A percentile compares a stretch with the other conserved stretches of the same genome.
phyloP scores from a whole-genome alignment of 1,139 yeast species.

The Arxiozyma heterogenica region DNA sequence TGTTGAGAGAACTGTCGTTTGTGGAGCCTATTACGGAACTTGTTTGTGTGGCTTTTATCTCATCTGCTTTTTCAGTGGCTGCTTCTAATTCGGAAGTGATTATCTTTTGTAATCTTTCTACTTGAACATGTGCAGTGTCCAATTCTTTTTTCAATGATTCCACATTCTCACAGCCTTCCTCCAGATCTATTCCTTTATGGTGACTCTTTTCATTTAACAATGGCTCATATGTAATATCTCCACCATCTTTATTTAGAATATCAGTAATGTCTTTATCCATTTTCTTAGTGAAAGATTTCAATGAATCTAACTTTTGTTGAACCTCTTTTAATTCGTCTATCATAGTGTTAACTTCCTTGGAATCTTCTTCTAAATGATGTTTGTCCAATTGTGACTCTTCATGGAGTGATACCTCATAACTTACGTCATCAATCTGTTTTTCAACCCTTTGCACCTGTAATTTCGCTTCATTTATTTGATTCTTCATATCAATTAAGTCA shows the following conservation, averaged over 20 bases:
- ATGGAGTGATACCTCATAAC: neutral
- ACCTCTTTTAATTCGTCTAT: slow-evolving; percentile 1
- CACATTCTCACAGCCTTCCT: neutral
- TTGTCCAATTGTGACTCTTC: neutral
- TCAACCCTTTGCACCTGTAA: neutral
- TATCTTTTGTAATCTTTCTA: neutral
- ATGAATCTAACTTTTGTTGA: neutral
- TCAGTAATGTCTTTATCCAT: neutral
- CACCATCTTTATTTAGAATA: neutral
- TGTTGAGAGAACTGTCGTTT: neutral
- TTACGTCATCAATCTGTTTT: neutral
- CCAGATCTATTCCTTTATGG: neutral
- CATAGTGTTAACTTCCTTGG: neutral
- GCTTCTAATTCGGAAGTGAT: neutral
- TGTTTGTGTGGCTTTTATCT: neutral
- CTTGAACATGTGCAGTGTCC: neutral
- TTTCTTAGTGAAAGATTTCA: neutral
- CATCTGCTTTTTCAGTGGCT: neutral
- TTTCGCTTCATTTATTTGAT: neutral
- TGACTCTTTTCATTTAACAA: neutral
- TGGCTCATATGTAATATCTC: neutral
- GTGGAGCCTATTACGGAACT: neutral
- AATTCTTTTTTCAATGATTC: neutral
- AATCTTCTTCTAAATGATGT: neutral
- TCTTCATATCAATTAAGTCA: neutral